A percentile compares a stretch with the other conserved stretches of the same genome.
Conservation (phyloP, 2,329 filamentous ascomycete genomes). For the Anthostomella pinea region DNA sequence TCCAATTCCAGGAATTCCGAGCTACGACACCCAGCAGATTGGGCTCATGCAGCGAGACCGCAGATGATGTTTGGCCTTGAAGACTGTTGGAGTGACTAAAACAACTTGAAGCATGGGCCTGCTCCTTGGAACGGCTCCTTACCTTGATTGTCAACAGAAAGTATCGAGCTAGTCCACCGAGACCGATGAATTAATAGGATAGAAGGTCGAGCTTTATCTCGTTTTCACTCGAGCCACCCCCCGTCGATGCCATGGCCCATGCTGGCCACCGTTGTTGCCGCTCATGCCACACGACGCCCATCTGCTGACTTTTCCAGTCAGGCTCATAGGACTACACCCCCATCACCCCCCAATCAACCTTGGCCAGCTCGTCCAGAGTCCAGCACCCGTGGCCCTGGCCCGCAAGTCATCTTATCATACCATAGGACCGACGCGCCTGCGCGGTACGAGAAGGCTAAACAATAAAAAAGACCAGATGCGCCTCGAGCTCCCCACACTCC, state of each 20-base stretch:
- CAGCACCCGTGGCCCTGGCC: constrained; percentile 15
- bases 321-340: constrained; percentile 26
- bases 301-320: constrained; percentile 14
- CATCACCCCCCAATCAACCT: too few relatives aligned
- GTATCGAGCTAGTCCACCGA: background rate
- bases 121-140: constrained; percentile 33
- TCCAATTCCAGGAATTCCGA: constrained; percentile 21
- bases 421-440: constrained; percentile 12
- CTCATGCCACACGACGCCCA: constrained; percentile 5
- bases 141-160: constrained; percentile 29
- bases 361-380: constrained; percentile 22
- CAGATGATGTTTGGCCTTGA: constrained; percentile 11
- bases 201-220: too few relatives aligned
- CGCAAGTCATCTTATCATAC: constrained; percentile 14
- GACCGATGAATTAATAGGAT: too few relatives aligned
- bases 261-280: constrained; percentile 1
- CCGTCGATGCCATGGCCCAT: constrained; percentile 14
- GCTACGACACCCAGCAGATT: constrained; percentile 20
- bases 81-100: constrained; percentile 20
- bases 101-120: constrained; percentile 28
- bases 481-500: constrained; percentile 22
- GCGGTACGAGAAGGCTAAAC: constrained; percentile 12
- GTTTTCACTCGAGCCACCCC: too few relatives aligned
- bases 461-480: constrained; percentile 27
- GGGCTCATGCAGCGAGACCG: too few relatives aligned